Conservation (phyloP, 202 grass and related monocot species). For the Schoenoplectus triqueter region DNA sequence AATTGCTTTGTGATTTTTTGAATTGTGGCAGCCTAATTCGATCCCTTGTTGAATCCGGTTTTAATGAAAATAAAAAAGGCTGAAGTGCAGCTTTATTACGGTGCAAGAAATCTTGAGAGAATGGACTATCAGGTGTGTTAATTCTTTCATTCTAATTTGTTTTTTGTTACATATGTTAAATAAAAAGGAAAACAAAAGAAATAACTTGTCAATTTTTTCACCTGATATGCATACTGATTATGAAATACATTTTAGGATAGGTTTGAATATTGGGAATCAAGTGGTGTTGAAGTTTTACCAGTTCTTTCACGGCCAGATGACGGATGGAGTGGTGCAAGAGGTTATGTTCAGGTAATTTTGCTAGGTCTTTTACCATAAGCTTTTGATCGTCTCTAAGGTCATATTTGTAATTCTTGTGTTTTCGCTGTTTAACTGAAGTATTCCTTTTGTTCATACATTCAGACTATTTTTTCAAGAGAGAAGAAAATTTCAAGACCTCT, state of each 20-base stretch:
- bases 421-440: neutral
- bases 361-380: neutral
- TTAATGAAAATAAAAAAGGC: slow-evolving; percentile 47
- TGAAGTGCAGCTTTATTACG: slow-evolving; percentile 73
- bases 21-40: slow-evolving; percentile 64
- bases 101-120: slow-evolving; percentile 70
- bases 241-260: slow-evolving; percentile 51
- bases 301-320: slow-evolving; percentile 68
- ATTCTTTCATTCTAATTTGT: neutral
- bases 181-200: neutral
- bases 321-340: slow-evolving; percentile 68
- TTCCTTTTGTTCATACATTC: slow-evolving; percentile 23
- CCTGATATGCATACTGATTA: slow-evolving; percentile 24
- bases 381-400: neutral
- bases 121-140: slow-evolving; percentile 78
- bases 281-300: slow-evolving; percentile 69
- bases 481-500: slow-evolving; percentile 56
- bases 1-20: slow-evolving; percentile 18
- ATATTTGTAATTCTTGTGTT: slow-evolving; percentile 3
- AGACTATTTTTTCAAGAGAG: slow-evolving; percentile 67
- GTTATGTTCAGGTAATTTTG: slow-evolving; percentile 76
- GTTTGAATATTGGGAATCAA: slow-evolving; percentile 67
- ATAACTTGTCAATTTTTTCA: neutral
- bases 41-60: slow-evolving; percentile 72
- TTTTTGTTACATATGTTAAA: neutral